Evolutionary conservation across 2,329 filamentous ascomycete species (phyloP), one percentile per base, ranked within the genome.

Genomic region (Penicillium sumatraense): DNA sequence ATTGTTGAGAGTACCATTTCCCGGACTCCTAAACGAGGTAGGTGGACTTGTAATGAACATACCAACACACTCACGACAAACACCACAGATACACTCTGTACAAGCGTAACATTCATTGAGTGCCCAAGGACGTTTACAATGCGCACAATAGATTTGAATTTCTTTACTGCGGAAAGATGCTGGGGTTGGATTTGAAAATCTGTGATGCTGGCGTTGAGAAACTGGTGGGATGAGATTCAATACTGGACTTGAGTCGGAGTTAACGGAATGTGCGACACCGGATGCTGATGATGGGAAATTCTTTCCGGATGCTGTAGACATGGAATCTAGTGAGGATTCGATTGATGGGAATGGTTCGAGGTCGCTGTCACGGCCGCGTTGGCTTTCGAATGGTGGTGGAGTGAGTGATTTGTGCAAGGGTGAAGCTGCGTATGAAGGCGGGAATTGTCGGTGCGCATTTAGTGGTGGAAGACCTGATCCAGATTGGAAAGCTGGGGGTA

Each of bases 61-160:
- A 51, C 70, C 68, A 54, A 97, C 91, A 68, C 93, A 98, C 56
- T 91, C 86, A 60, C 88, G 86, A 74, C 95, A 98, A 47, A 98
- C 83, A 14, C 93, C 93, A 71, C 91, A 96, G 60, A 98, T 96
- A 73, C 95, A 98, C 74, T 97, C 93, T 1, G 93, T 96, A 73
- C 93, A 98, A 20, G 93, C 93, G 69, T 92, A 97, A 29, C 91
- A 95, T 67, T 93, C 89, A 67, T 87, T 88, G 23, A 98, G 79
- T 10, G 88, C 79, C 49, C 89, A 93, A 16, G 92, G 81, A 33
- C 88, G 86, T 61, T 90, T 87, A 70, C 93, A 98, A 45, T 89
- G 90, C 18, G 93, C 90, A 72, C 93, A 98, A 72, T 96, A 96
- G 38, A 98, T 96, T 71, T 96, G 90, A 3, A 93, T 89, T 10